Evolutionary conservation across 352 stramenopile species (phyloP).

Genomic region (Phytopythium chamaehyphon): DNA sequence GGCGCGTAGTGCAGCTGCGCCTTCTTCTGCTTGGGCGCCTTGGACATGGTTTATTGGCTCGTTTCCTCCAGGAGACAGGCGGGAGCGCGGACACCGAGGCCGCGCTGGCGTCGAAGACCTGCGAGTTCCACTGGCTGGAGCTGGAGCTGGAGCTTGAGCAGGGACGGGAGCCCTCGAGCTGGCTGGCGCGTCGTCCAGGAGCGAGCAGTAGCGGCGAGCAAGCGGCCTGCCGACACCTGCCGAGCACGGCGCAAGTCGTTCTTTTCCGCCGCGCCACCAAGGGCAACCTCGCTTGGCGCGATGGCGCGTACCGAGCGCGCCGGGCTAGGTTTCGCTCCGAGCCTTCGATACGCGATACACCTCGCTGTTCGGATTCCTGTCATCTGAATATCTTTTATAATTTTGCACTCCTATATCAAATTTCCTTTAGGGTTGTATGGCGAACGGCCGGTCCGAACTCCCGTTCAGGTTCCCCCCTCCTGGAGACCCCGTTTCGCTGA

Average conservation of each 20-base stretch:
- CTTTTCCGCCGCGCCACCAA: slow-evolving; percentile 13
- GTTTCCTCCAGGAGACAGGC: not conserved
- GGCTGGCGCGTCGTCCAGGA: too few relatives aligned
- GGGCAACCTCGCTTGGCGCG: not conserved
- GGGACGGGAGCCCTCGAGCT: too few relatives aligned
- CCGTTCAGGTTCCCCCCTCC: not conserved
- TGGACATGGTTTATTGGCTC: slow-evolving; percentile 44
- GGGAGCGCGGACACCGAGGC: not conserved
- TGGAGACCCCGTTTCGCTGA: not conserved
- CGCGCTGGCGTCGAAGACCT: too few relatives aligned
- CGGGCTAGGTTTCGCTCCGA: not conserved
- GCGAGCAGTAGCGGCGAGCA: not conserved
- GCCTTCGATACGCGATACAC: not conserved
- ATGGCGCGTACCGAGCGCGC: not conserved
- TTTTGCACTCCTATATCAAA: not conserved
- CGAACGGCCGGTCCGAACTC: not conserved
- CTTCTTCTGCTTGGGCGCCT: slow-evolving; percentile 76
- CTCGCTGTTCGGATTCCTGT: too few relatives aligned
- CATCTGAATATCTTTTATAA: too few relatives aligned
- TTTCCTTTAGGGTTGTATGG: too few relatives aligned
- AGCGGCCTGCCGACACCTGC: not conserved
- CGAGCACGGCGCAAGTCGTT: slow-evolving; percentile 18
- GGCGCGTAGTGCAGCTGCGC: slow-evolving; percentile 73
- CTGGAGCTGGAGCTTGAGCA: too few relatives aligned
- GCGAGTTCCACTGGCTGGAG: too few relatives aligned